Base-by-base conservation (phyloP, 768 basidiomycete genomes). In the Cystofilobasidium ferigula region DNA sequence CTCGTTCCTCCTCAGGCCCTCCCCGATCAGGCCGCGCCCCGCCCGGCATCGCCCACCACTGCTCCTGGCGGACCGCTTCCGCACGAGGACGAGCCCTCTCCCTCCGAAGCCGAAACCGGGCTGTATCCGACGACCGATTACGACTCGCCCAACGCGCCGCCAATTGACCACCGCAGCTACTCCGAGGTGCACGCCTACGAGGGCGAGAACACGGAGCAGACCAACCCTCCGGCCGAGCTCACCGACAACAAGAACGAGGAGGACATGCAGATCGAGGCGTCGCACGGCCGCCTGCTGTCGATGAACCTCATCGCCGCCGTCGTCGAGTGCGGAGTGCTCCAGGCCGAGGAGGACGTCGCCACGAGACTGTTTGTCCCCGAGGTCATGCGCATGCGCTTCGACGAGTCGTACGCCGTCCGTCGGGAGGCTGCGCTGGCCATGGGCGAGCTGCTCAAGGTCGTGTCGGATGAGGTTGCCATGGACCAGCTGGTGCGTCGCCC, bases 301-400 rank as follows among this genome's bases (percentile, higher is more conserved):
- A 91, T 95, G 90, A 89, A 88, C 73, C 78, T 95, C 59, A 88
- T 94, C 79, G 91, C 91, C 43, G 85, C 89, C 10, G 84, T 91
- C 16, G 83, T 87, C 35, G 88, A 89, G 32, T 66, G 62, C 40
- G 54, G 54, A 36, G 67, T 68, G 24, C 48, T 68, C 13, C n/a
- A n/a, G n/a, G 61, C 62, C 36, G 67, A 61, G 24, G 67, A 68
- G 43, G 67, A 68, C n/a, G 57, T 59, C n/a, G 62, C 62, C 35
- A 30, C 45, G 18, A n/a, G 20, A 26, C 70, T 69, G 22, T 69
- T 74, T 38, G 69, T 69, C 13, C 71, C 73, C 30, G 72, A 74
- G 61, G 63, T 74, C 40, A 63, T 69, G 26, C 58, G 69, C 35
- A 71, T 74, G 70, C 69, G 63, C 57, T 57, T 51, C 42, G 72